Evolutionary conservation across 805 yeast genomes (phyloP).

Genomic region (Candida anglica): DNA sequence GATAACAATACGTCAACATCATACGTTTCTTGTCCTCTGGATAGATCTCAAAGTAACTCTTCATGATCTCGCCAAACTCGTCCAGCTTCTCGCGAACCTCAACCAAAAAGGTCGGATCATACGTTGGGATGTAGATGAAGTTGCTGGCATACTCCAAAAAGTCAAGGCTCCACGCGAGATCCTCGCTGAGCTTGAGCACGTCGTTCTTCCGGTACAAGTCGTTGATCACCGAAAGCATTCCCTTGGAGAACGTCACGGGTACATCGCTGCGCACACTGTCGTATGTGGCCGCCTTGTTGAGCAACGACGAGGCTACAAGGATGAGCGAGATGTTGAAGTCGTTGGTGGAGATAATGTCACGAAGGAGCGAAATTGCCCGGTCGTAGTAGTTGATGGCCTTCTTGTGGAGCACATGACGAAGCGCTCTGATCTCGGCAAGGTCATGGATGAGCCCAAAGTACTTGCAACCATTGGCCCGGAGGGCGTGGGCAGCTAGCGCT

Average conservation of each 20-base stretch:
- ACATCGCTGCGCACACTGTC: slow-evolving; percentile 13
- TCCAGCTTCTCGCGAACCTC: slow-evolving; percentile 10
- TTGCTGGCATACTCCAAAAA: slow-evolving; percentile 15
- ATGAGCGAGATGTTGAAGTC: slow-evolving; percentile 12
- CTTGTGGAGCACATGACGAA: slow-evolving; percentile 4
- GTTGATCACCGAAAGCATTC: slow-evolving; percentile 15
- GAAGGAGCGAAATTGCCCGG: slow-evolving; percentile 8
- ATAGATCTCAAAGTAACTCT: slow-evolving; percentile 1
- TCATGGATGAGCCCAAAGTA: background rate
- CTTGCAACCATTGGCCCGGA: slow-evolving; percentile 1
- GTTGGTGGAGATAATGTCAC: slow-evolving; percentile 1
- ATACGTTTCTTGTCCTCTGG: slow-evolving; percentile 2
- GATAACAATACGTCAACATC: slow-evolving; percentile 6
- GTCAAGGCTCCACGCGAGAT: slow-evolving; percentile 7
- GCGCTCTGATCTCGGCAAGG: background rate
- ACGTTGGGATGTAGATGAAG: slow-evolving; percentile 16
- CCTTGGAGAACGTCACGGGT: slow-evolving; percentile 16
- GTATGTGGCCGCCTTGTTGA: slow-evolving; percentile 18
- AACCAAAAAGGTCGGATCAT: slow-evolving; percentile 16
- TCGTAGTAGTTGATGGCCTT: slow-evolving; percentile 11
- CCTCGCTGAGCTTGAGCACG: background rate
- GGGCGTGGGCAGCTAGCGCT: slow-evolving; percentile 1
- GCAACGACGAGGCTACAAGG: slow-evolving; percentile 14
- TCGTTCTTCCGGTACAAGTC: slow-evolving; percentile 6
- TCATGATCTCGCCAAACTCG: slow-evolving; percentile 3